Percentiles rank a stretch among this genome's conserved stretches.
These are phyloP conservation scores for Pythium brachiatum DNA, from an alignment of 352 stramenopile genomes.

Conservation along the genomic window DNA sequence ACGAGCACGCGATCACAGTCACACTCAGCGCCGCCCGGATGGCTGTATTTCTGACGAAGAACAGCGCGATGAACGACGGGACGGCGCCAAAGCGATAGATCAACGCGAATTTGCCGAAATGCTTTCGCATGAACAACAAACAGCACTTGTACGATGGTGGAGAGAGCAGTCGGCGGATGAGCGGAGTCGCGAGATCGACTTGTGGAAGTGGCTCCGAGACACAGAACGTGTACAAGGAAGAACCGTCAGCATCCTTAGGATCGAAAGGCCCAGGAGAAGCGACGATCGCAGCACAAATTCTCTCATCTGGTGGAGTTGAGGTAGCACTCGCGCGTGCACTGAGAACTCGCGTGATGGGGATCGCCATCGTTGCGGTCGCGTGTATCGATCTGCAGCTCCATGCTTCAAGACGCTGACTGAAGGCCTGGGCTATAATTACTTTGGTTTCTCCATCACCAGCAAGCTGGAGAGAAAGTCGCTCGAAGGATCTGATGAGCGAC, in stretches of 20 bases:
- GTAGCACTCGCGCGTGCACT: neutral
- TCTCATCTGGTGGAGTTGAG: neutral
- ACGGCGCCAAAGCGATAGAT: slow-evolving; percentile 6
- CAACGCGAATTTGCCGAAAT: slow-evolving; percentile 6
- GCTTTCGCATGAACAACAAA: neutral
- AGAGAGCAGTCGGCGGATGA: neutral
- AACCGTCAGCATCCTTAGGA: neutral
- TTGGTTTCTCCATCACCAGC: no score
- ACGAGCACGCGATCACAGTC: neutral
- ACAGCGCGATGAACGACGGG: neutral
- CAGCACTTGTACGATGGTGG: neutral
- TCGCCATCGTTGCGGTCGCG: neutral
- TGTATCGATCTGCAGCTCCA: no score
- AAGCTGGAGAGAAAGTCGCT: no score
- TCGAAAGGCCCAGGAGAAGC: neutral
- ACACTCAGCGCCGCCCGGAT: neutral
- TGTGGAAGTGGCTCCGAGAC: neutral
- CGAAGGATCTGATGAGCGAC: no score
- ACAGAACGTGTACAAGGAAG: neutral
- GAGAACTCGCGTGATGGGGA: neutral
- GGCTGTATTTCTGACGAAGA: neutral
- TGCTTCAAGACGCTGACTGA: no score
- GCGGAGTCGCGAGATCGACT: neutral
- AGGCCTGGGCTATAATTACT: no score
- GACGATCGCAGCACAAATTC: neutral